These are phyloP conservation scores for Trapa bicornis DNA, from an alignment of 345 rosid species.

Conservation along the genomic window DNA sequence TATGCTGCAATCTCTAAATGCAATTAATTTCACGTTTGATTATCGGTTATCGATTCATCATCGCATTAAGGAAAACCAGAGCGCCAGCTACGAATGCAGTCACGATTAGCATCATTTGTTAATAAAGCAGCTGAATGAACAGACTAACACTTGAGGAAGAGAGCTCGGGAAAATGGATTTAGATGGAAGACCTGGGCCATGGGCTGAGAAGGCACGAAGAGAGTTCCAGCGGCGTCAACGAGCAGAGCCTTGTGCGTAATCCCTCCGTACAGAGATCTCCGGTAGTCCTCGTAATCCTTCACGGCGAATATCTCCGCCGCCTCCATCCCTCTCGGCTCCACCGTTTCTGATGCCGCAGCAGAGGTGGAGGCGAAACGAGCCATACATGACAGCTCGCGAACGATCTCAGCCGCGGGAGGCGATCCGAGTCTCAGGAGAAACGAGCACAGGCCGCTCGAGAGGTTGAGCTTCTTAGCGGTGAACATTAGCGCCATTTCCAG, in stretches of 20 bases:
- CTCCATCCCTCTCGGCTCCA: constrained; percentile 24
- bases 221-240: constrained; percentile 93
- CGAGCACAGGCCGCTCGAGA: background rate
- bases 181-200: constrained; percentile 59
- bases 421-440: background rate
- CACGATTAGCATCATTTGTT: background rate
- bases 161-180: background rate
- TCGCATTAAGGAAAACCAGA: background rate
- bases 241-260: constrained; percentile 78
- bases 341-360: constrained; percentile 17
- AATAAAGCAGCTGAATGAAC: background rate
- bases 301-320: constrained; percentile 26
- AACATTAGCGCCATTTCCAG: constrained; percentile 10
- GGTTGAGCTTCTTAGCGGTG: background rate
- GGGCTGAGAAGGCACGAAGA: constrained; percentile 90
- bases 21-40: background rate
- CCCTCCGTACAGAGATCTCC: constrained; percentile 73
- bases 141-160: background rate
- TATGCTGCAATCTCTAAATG: background rate
- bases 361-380: constrained; percentile 19
- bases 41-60: background rate
- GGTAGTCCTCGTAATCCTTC: constrained; percentile 73
- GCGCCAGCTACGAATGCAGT: background rate
- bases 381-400: background rate
- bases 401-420: background rate